These are phyloP conservation scores for Penicillium crustosum DNA, from an alignment of 2,329 filamentous ascomycete species.

Conservation along the genomic window DNA sequence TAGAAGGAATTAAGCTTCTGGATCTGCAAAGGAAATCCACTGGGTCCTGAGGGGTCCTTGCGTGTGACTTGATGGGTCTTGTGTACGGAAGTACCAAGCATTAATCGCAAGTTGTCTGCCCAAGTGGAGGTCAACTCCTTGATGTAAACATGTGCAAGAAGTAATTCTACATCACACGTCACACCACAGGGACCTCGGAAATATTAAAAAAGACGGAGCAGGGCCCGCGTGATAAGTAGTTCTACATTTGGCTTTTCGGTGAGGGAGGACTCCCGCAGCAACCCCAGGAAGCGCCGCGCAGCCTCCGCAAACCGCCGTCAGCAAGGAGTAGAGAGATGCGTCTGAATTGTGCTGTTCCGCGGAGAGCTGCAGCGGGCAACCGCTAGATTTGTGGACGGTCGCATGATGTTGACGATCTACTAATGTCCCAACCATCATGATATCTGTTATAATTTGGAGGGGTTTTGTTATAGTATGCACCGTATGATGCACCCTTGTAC, in stretches of 20 bases:
- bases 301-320: not conserved
- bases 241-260: slow-evolving; percentile 7
- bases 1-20: slow-evolving; percentile 10
- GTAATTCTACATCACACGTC: not conserved
- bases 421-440: not conserved
- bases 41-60: not conserved
- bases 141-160: not conserved
- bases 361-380: not conserved
- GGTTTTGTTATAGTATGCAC: not conserved
- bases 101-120: not conserved
- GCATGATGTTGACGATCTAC: not conserved
- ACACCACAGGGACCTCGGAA: not conserved
- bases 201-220: not conserved
- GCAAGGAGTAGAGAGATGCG: not conserved
- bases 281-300: not conserved
- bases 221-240: not conserved
- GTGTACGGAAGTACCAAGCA: not conserved
- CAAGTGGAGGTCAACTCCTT: not conserved
- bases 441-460: not conserved
- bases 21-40: slow-evolving; percentile 2
- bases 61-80: not conserved
- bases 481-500: not conserved
- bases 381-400: not conserved
- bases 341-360: not conserved
- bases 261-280: not conserved